A percentile compares a stretch with the other conserved stretches of the same genome.
Conservation (phyloP, 352 stramenopile genomes). For the Aphanomyces stellatus region DNA sequence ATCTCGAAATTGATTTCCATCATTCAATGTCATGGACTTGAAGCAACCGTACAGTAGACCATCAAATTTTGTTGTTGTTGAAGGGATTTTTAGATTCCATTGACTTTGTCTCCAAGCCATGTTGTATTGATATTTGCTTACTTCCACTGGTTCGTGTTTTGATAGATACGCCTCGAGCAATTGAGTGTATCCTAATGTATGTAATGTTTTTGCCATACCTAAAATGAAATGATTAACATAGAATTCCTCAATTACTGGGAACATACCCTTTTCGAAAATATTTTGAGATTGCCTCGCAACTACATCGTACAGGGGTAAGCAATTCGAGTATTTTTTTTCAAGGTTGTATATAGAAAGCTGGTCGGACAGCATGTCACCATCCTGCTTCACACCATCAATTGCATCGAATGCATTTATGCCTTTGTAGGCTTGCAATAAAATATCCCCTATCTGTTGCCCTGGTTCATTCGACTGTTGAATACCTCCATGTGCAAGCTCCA, state of each 20-base stretch:
- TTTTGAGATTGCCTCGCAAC: background rate
- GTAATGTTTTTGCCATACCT: constrained; percentile 51
- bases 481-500: constrained; percentile 49
- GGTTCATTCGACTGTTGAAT: constrained; percentile 21
- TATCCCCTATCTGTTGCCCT: background rate
- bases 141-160: constrained; percentile 32
- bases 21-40: constrained; percentile 57
- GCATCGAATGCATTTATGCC: constrained; percentile 1
- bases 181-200: constrained; percentile 64
- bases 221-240: background rate
- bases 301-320: constrained; percentile 7
- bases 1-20: constrained; percentile 30
- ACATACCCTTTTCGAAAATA: background rate
- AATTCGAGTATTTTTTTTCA: background rate
- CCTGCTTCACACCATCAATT: constrained; percentile 4
- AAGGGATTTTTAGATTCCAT: constrained; percentile 38
- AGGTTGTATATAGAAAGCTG: constrained; percentile 2
- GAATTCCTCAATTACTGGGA: background rate
- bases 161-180: constrained; percentile 47
- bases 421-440: constrained; percentile 10
- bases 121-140: constrained; percentile 49
- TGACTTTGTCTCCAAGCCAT: constrained; percentile 72
- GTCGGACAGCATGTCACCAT: constrained; percentile 24
- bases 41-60: constrained; percentile 26
- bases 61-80: constrained; percentile 20